Evolutionary conservation across 2,329 filamentous ascomycete species (phyloP).

Genomic region (Diaporthe eres): DNA sequence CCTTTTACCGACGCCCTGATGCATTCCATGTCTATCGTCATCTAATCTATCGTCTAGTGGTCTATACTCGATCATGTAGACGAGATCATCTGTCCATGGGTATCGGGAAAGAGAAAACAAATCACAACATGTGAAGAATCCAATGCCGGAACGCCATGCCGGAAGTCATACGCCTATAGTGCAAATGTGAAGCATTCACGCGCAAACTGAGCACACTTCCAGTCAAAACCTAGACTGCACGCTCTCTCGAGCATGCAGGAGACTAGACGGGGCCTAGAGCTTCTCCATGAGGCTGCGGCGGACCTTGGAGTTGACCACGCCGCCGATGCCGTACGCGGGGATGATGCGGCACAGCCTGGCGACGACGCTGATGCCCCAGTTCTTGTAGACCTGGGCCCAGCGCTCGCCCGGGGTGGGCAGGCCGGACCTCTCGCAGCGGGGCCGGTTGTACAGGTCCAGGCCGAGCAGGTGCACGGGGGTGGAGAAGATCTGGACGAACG

Average conservation of each 20-base stretch:
- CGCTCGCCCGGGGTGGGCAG: conserved; percentile 68
- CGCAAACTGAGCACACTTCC: background rate
- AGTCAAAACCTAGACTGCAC: background rate
- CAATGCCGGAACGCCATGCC: conserved; percentile 40
- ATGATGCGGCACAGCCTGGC: conserved; percentile 89
- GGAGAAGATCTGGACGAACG: conserved; percentile 81
- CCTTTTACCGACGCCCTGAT: background rate
- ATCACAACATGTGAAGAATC: background rate
- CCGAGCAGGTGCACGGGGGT: conserved; percentile 90
- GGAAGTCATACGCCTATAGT: conserved; percentile 34
- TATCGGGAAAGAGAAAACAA: conserved; percentile 34
- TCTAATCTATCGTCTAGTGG: conserved; percentile 36
- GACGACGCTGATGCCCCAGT: conserved; percentile 81
- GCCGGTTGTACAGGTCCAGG: conserved; percentile 87
- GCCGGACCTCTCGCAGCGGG: conserved; percentile 57
- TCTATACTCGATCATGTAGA: conserved; percentile 41
- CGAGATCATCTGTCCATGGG: conserved; percentile 38
- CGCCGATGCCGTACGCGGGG: conserved; percentile 89
- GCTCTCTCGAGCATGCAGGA: background rate
- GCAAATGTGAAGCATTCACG: conserved; percentile 8
- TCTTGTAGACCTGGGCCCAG: conserved; percentile 75
- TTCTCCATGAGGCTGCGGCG: conserved; percentile 76
- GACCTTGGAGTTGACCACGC: conserved; percentile 85
- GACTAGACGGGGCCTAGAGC: conserved; percentile 55
- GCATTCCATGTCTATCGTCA: conserved; percentile 35